Base-by-base conservation (phyloP, 1,284 basidiomycete genomes). In the Apiotrichum laibachii region DNA sequence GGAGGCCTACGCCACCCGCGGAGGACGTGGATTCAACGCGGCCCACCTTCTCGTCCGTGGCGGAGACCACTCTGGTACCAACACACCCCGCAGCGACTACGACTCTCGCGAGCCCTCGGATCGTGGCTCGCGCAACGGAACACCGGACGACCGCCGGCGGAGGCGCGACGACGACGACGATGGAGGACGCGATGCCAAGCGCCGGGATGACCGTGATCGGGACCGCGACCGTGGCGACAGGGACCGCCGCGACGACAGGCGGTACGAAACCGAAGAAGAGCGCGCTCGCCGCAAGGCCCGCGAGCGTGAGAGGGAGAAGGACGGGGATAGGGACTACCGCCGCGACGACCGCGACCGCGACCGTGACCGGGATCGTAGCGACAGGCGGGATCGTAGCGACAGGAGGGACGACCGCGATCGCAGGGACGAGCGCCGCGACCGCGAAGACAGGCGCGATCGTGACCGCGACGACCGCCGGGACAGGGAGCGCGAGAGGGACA, bases 21-120 rank as follows among this genome's bases (percentile, higher is more conserved):
- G 67, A 16, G 74, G 74, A 5, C 70, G 76, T 50, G 77, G 75
- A 31, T 78, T 71, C 60, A 66, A 69, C 15, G 70, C 76, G 2
- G 65, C 70, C 1, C 69, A 68, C 39, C 64, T 72, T 22, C 57
- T 75, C 39, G 66, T 72, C 34, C 64, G 67, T 51, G 66, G 70
- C 26, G 37, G 55, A 52, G 8, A 57, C 44, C 55, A 59, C 35
- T 42, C 22, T 52, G 56, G 43, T 31, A 47, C 42, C 4, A 46
- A 59, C 22, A 49, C 59, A 51, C 48, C 47, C 53, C 50, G 49
- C 19, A 37, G 55, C 50, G 21, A 57, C 40, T 7, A 64, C 65
- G 15, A 55, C 60, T 9, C 33, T 26, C 26, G 61, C 44, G 22
- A 39, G 7, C 22, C 5, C 11, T 33, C 22, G 5, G 34, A 50